Evolutionary conservation across 441 rosid genomes (phyloP), one percentile per base, ranked within the genome.

Genomic region (Raphanus hybrid): DNA sequence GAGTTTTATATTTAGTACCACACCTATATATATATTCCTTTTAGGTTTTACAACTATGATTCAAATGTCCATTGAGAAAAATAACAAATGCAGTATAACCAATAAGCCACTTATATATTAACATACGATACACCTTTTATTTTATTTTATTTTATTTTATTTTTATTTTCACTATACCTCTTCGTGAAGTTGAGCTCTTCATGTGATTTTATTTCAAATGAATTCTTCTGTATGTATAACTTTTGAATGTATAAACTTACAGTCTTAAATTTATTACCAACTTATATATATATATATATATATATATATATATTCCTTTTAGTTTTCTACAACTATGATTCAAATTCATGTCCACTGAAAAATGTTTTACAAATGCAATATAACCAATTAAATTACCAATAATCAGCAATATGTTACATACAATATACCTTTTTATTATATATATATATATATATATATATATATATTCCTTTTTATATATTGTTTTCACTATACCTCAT

Each of bases 401-500:
- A 52, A 52, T 23, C 26, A 15, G 8, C 10, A 8, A 54, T 54
- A 54, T 15, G 23, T 15, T 54, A 54, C 10, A 54, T 54, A 54
- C 9, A 54, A 15, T 15, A 54, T 54, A 54, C 23, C 20, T 15
- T 14, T 41, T 39, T 39, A 39, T 8, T 39, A 1, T 39, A 37
- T 37, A 37, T 8, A 8, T 39, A 6, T 35, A 35, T 35, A 35
- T 35, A 32, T 32, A 32, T 12, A 11, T 48, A 48, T 37, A 37
- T 37, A 37, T 37, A 39, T 39, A 9, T 39, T 6, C 7, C 8
- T 43, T 11, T 14, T 15, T 52, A 52, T 15, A 50, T 50, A 50
- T 50, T 50, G 7, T 52, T 52, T 52, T 52, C 58, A 2, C 20
- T 16, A 6, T 52, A 78, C 81, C 81, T 73, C 50, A 26, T 57